phyloP scores from a whole-genome alignment of 495 filamentous ascomycete genomes.

The Pyronema omphalodes region DNA sequence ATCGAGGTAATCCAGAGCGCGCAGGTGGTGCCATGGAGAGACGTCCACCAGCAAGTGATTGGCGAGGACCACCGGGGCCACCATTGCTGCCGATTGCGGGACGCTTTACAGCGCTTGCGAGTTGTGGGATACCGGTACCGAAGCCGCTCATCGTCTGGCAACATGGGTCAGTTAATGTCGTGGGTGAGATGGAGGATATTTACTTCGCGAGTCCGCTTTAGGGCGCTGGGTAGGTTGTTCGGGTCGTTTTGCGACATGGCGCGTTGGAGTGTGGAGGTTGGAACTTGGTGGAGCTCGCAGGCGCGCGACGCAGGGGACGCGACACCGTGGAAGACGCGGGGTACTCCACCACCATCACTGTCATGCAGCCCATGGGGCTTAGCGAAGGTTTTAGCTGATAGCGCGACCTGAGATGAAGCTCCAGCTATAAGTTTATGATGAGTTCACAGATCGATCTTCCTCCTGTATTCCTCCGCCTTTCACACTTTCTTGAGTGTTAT shows the following conservation, averaged over 20 bases:
- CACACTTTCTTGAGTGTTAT: no score
- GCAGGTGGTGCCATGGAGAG: constrained; percentile 63
- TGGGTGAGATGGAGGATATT: constrained; percentile 10
- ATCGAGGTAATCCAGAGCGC: no score
- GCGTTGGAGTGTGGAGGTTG: neutral
- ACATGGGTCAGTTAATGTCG: constrained; percentile 7
- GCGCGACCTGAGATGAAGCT: no score
- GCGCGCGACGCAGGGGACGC: no score
- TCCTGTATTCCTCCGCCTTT: no score
- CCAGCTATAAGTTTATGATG: no score
- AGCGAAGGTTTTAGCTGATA: no score
- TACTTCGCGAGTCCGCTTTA: constrained; percentile 46
- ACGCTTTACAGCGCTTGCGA: constrained; percentile 88
- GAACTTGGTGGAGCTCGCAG: no score
- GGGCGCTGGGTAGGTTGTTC: constrained; percentile 47
- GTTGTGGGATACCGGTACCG: constrained; percentile 56
- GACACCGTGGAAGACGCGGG: no score
- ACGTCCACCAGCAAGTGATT: constrained; percentile 51
- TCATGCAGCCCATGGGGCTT: no score
- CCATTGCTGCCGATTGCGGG: constrained; percentile 35
- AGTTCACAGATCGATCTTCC: no score
- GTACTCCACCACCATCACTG: no score
- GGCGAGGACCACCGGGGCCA: constrained; percentile 8
- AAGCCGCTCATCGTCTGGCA: constrained; percentile 1
- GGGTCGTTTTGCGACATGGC: constrained; percentile 46